Evolutionary conservation across 305 asterid species (phyloP), one percentile per base, ranked within the genome.

Genomic region (Caryopteris hybrid): DNA sequence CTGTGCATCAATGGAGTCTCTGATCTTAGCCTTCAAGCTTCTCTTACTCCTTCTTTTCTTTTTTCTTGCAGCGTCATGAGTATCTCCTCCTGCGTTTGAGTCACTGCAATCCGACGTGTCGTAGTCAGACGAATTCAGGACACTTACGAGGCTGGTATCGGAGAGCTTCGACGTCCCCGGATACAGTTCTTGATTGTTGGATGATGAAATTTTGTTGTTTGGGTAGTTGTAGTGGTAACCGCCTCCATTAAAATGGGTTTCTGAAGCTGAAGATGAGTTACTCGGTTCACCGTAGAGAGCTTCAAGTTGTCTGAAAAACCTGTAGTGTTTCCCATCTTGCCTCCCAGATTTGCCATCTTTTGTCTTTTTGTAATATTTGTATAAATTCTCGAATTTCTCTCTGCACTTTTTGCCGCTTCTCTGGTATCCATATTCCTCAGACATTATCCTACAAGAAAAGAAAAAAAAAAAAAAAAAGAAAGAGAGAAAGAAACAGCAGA

Each of bases 361-460:
- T 6, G 97, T 93, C 80, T 91, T 93, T 69, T 93, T 93, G 90
- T 93, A 93, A 73, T 93, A 93, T 66, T 93, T 93, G 88, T 93
- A 90, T 66, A 93, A 63, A 76, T 93, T 93, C 81, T 93, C 99
- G 38, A 93, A 93, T 55, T 93, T 93, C 71, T 93, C 99, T 73
- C 95, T 85, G 82, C 97, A 90, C 72, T 92, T 92, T 64, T 88
- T 92, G 20, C 98, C 98, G 62, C 88, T 93, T 64, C 98, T 85
- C 67, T 86, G 94, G 59, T 93, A 93, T 4, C 96, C 92, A 64
- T 86, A 79, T 62, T 93, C 97, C 47, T 90, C 94, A 6, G 73
- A 78, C 97, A 93, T 81, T 55, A 93, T 86, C 85, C 98, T 92
- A 82, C 23, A 16, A 27, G 11, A 12, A 55, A 23, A 33, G 33